These are phyloP conservation scores for Agaricus sinodeliciosus DNA, from an alignment of 768 basidiomycete species.

Conservation along the genomic window DNA sequence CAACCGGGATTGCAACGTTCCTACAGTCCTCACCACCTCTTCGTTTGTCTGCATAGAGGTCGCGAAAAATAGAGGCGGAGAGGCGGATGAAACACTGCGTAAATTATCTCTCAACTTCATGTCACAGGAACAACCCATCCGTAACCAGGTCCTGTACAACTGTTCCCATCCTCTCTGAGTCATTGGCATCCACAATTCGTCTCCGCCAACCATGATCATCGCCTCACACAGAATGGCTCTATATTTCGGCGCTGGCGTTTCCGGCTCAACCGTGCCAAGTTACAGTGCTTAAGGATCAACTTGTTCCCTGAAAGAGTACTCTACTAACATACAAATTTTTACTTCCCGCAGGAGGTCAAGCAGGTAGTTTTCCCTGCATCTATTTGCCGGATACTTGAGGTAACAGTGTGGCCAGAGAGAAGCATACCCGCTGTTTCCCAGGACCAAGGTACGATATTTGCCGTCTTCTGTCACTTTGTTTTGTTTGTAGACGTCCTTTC, in stretches of 20 bases:
- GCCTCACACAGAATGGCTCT: too few species aligned
- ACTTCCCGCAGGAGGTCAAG: background rate
- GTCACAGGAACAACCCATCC: too few species aligned
- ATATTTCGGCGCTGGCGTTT: too few species aligned
- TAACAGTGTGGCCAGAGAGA: background rate
- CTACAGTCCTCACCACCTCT: conserved; percentile 30
- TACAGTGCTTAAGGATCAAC: conserved; percentile 16
- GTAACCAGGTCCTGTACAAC: too few species aligned
- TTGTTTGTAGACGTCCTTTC: background rate
- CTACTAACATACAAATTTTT: conserved; percentile 19
- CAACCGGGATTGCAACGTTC: conserved; percentile 46
- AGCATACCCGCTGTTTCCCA: conserved; percentile 45
- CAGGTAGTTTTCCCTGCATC: conserved; percentile 25
- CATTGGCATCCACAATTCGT: too few species aligned
- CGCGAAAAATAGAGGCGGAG: conserved; percentile 56
- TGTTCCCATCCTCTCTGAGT: too few species aligned
- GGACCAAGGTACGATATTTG: conserved; percentile 36
- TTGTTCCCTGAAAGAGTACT: conserved; percentile 40
- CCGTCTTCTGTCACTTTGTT: conserved; percentile 20
- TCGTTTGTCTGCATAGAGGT: conserved; percentile 44
- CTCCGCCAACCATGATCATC: too few species aligned
- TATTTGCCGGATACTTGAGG: conserved; percentile 3
- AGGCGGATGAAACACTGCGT: conserved; percentile 63
- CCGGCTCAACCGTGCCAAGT: too few species aligned
- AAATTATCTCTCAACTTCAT: too few species aligned